Evolutionary conservation across 345 rosid species (phyloP), one percentile per base, ranked within the genome.

Genomic region (Eucalyptus melliodora): DNA sequence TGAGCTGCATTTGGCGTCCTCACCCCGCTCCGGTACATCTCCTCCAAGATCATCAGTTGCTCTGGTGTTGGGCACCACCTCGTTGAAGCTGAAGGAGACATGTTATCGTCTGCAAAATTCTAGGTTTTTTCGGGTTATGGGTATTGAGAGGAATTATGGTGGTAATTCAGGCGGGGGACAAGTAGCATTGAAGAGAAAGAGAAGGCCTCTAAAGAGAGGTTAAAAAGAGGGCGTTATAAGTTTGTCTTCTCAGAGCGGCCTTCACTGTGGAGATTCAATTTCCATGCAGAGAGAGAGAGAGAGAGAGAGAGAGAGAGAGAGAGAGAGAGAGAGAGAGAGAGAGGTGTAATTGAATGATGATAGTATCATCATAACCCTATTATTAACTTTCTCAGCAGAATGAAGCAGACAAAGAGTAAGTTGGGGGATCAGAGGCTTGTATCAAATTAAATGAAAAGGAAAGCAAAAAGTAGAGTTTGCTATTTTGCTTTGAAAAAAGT

Each of bases 41-140:
- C 99, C 90, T 96, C 98, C 80, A 97, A 88, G 72, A 97, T 97
- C 99, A 97, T 97, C 56, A 97, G 92, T 86, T 97, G 99, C 88
- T 97, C 98, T 82, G 98, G 98, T 51, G 99, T 97, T 30, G 99
- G 99, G 91, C 98, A 97, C 99, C 99, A 97, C 89, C 99, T 94
- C 26, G 99, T 88, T 30, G 99, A 95, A 82, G 94, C 91, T 83
- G 95, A 91, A 19, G 96, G 98, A 90, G 95, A 92, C 98, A 96
- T 97, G 80, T 6, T 56, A 55, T 40, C 12, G 85, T 16, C 27
- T 47, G 60, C 37, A 86, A 21, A 86, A 13, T 37, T 42, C 45
- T 31, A 53, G 50, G 50, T 77, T 40, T 37, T 86, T 27, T 12
- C 11, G 34, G 40, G 11, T 89, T 85, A 31, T 59, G 40, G 87